These are phyloP conservation scores for Knoxdaviesia proteae DNA, from an alignment of 2,329 filamentous ascomycete species.

Conservation along the genomic window DNA sequence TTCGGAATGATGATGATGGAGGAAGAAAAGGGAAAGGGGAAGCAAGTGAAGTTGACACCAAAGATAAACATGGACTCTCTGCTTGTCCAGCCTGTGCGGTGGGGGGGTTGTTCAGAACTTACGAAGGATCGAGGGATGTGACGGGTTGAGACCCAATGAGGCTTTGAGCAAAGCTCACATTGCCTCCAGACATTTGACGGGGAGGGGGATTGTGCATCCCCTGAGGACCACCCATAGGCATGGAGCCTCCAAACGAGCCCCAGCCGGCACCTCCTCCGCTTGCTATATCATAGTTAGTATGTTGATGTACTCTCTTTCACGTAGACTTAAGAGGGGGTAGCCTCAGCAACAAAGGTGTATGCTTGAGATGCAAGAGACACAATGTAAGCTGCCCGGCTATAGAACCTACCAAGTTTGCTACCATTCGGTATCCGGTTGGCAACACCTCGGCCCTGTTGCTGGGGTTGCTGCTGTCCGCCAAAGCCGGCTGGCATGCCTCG, in stretches of 20 bases:
- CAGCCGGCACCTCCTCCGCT: conserved; percentile 22
- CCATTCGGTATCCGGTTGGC: conserved; percentile 40
- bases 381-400: not conserved
- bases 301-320: not conserved
- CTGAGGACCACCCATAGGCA: conserved; percentile 34
- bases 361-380: not conserved
- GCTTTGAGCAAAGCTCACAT: conserved; percentile 46
- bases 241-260: conserved; percentile 35
- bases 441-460: conserved; percentile 27
- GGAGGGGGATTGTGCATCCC: conserved; percentile 28
- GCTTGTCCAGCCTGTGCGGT: too few species aligned
- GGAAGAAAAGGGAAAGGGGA: not conserved
- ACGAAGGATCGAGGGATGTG: conserved; percentile 43
- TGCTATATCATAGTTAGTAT: not conserved
- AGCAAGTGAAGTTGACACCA: too few species aligned
- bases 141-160: conserved; percentile 40
- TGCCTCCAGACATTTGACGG: conserved; percentile 28
- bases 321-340: too few species aligned
- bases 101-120: conserved; percentile 16
- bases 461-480: conserved; percentile 35
- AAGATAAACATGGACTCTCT: too few species aligned
- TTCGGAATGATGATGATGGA: not conserved
- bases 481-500: conserved; percentile 35
- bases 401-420: conserved; percentile 34
- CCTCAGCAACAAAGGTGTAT: too few species aligned